Conservation (phyloP, 768 basidiomycete genomes). For the Leccinum obscurum region DNA sequence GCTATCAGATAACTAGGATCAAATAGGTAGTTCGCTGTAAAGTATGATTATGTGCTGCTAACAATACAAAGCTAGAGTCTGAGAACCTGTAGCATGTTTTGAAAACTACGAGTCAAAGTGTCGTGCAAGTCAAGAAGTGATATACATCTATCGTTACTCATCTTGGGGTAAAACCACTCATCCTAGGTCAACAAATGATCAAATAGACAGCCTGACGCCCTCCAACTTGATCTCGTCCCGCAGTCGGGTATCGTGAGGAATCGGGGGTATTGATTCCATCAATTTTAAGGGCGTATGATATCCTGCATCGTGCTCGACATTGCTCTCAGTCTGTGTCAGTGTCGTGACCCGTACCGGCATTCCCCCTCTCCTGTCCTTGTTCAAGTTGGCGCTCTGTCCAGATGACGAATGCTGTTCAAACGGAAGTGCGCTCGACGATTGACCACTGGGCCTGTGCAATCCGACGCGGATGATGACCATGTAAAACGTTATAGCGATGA, state of each 20-base stretch:
- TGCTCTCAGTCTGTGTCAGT: slow-evolving; percentile 2
- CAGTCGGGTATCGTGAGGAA: background rate
- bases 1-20: background rate
- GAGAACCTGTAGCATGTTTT: background rate
- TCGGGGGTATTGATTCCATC: background rate
- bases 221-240: slow-evolving; percentile 2
- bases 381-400: background rate
- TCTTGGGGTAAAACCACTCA: background rate
- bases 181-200: background rate
- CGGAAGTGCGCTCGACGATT: background rate
- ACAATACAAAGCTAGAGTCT: background rate
- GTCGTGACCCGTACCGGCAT: slow-evolving; percentile 3
- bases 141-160: background rate
- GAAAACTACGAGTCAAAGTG: background rate
- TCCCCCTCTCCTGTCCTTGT: slow-evolving; percentile 1
- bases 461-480: slow-evolving; percentile 44
- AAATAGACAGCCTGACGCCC: background rate
- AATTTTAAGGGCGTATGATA: background rate
- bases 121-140: background rate
- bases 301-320: background rate
- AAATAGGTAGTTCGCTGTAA: background rate
- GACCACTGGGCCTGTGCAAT: slow-evolving; percentile 6
- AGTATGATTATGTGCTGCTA: background rate
- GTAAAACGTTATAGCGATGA: slow-evolving; percentile 44
- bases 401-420: background rate